Conservation (phyloP, 768 basidiomycete species). For the Boletus rex-veris region DNA sequence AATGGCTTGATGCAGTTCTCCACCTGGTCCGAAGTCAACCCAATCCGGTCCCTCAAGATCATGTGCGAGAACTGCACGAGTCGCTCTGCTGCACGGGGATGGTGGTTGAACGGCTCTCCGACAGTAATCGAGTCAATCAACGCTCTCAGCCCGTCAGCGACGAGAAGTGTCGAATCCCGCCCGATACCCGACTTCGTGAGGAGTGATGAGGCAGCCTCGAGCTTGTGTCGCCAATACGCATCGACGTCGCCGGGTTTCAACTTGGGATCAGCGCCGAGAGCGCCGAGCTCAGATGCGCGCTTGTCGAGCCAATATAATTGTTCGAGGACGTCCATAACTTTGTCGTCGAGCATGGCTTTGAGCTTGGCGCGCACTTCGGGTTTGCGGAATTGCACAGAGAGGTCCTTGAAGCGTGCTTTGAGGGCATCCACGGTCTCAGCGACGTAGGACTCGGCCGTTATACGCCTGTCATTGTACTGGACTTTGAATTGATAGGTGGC, state of each 20-base stretch:
- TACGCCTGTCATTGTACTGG: conserved; percentile 92
- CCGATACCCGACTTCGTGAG: conserved; percentile 96
- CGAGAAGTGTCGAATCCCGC: conserved; percentile 87
- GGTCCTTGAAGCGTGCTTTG: conserved; percentile 86
- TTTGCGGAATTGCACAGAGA: conserved; percentile 81
- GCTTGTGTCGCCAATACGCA: conserved; percentile 93
- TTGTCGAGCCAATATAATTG: conserved; percentile 97
- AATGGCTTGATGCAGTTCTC: conserved; percentile 99
- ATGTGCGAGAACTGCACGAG: conserved; percentile 90
- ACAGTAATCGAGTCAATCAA: conserved; percentile 87
- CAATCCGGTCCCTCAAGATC: conserved; percentile 90
- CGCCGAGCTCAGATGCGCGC: conserved; percentile 70
- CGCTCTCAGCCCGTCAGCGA: conserved; percentile 87
- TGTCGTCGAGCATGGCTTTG: conserved; percentile 91
- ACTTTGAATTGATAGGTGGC: conserved; percentile 99
- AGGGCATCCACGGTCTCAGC: conserved; percentile 94
- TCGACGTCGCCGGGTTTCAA: conserved; percentile 75
- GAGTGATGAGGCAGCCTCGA: conserved; percentile 88
- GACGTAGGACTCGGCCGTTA: conserved; percentile 94
- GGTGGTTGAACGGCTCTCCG: conserved; percentile 89
- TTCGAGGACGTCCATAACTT: conserved; percentile 95
- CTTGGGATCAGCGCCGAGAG: conserved; percentile 65
- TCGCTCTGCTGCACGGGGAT: conserved; percentile 84
- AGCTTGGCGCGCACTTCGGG: conserved; percentile 86
- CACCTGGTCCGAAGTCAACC: conserved; percentile 95